These are phyloP conservation scores for Circinella minor DNA, from an alignment of 371 early-diverging fungal genomes.

Conservation along the genomic window DNA sequence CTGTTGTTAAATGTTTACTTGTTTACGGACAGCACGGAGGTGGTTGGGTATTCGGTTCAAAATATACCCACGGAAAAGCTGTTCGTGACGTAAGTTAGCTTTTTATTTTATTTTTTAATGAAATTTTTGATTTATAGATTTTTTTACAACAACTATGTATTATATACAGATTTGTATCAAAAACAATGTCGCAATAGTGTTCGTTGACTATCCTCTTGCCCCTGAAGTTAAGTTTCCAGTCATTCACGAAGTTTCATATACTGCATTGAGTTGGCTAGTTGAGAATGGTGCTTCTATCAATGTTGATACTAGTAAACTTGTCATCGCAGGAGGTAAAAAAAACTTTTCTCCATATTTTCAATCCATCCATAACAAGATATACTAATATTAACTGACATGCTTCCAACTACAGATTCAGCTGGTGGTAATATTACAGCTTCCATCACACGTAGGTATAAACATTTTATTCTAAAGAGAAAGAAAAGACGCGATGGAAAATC, in stretches of 20 bases:
- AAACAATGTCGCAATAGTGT: constrained; percentile 21
- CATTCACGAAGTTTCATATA: constrained; percentile 32
- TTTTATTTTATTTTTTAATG: background rate
- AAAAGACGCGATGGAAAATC: background rate
- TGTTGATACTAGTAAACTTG: constrained; percentile 19
- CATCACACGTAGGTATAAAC: background rate
- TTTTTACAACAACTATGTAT: background rate
- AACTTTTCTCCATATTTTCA: too few relatives aligned
- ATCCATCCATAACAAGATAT: too few relatives aligned
- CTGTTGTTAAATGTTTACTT: too few relatives aligned
- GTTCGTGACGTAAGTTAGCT: constrained; percentile 21
- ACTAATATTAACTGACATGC: too few relatives aligned
- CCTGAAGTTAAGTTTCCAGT: constrained; percentile 36
- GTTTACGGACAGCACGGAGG: constrained; percentile 21
- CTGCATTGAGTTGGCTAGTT: constrained; percentile 23
- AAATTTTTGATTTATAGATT: background rate
- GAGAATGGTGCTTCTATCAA: constrained; percentile 17
- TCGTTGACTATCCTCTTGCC: constrained; percentile 30
- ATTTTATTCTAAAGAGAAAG: background rate
- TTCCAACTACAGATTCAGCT: constrained; percentile 13
- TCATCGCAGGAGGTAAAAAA: constrained; percentile 14
- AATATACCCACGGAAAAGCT: constrained; percentile 19
- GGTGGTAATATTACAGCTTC: constrained; percentile 22
- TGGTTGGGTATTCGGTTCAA: constrained; percentile 28
- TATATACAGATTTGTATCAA: constrained; percentile 19